Evolutionary conservation across 2,329 filamentous ascomycete species (phyloP).

Genomic region (Aphanoascus verrucosus): DNA sequence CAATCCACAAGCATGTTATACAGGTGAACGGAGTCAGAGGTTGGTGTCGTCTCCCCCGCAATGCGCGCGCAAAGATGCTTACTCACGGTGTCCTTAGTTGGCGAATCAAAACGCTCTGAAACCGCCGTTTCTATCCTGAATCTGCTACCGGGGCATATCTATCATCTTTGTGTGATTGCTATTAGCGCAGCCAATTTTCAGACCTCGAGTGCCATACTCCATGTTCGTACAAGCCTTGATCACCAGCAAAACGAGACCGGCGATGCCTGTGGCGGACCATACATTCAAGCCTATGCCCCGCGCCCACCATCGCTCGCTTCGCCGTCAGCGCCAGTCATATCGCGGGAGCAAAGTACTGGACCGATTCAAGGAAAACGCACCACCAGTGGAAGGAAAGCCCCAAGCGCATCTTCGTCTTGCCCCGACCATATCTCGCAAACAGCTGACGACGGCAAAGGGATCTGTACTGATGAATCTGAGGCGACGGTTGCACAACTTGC

Average conservation of each 20-base stretch:
- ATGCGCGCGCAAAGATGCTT: constrained; percentile 9
- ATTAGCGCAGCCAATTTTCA: constrained; percentile 89
- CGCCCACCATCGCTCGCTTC: constrained; percentile 47
- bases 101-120: constrained; percentile 69
- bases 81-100: constrained; percentile 46
- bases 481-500: constrained; percentile 68
- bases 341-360: constrained; percentile 54
- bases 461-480: constrained; percentile 45
- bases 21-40: constrained; percentile 89
- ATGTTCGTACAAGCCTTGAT: constrained; percentile 61
- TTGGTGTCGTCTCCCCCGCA: constrained; percentile 29
- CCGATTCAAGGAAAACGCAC: constrained; percentile 48
- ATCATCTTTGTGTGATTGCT: constrained; percentile 86
- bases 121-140: constrained; percentile 86
- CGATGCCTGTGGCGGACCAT: constrained; percentile 26
- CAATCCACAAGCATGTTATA: constrained; percentile 78
- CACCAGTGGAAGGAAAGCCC: constrained; percentile 57
- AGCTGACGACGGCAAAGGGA: constrained; percentile 30
- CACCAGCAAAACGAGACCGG: constrained; percentile 28
- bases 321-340: constrained; percentile 50
- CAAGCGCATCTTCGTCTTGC: constrained; percentile 55
- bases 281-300: constrained; percentile 45
- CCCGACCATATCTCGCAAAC: constrained; percentile 29
- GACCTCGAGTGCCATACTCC: constrained; percentile 73
- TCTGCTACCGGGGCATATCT: constrained; percentile 74